Evolutionary conservation across 805 yeast genomes (phyloP).

Genomic region (Monosporozyma yasuniensis): DNA sequence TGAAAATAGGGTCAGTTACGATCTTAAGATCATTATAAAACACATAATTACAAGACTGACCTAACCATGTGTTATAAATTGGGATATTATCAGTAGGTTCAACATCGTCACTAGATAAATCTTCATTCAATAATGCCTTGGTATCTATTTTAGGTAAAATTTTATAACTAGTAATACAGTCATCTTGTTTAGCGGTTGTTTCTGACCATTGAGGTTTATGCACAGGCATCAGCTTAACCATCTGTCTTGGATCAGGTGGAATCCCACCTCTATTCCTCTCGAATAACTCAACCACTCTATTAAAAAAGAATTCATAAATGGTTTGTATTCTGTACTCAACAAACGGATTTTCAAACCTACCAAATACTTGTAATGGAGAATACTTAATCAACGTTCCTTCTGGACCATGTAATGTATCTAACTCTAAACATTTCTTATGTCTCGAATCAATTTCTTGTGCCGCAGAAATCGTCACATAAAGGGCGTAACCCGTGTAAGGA

Average conservation of each 20-base stretch:
- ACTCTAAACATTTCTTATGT: slow-evolving; percentile 17
- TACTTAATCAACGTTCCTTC: slow-evolving; percentile 30
- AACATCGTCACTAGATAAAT: not conserved
- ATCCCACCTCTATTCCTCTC: slow-evolving; percentile 55
- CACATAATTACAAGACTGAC: slow-evolving; percentile 77
- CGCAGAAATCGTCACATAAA: slow-evolving; percentile 49
- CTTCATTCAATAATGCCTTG: not conserved
- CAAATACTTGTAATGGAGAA: slow-evolving; percentile 47
- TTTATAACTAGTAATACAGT: not conserved
- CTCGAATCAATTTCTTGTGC: slow-evolving; percentile 44
- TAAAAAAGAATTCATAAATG: slow-evolving; percentile 69
- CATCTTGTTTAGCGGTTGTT: slow-evolving; percentile 17
- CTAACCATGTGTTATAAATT: slow-evolving; percentile 68
- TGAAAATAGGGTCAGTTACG: slow-evolving; percentile 78
- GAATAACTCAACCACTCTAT: slow-evolving; percentile 62
- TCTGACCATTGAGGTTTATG: slow-evolving; percentile 57
- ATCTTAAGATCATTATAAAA: slow-evolving; percentile 66
- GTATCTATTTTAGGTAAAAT: not conserved
- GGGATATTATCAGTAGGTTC: slow-evolving; percentile 4
- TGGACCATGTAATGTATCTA: slow-evolving; percentile 14
- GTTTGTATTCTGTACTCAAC: slow-evolving; percentile 86
- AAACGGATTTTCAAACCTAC: slow-evolving; percentile 86
- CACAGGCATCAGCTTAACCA: slow-evolving; percentile 51
- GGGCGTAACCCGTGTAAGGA: slow-evolving; percentile 58
- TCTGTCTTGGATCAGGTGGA: slow-evolving; percentile 38